Base-by-base conservation (phyloP, 495 filamentous ascomycete species). In the Trichoderma virens region DNA sequence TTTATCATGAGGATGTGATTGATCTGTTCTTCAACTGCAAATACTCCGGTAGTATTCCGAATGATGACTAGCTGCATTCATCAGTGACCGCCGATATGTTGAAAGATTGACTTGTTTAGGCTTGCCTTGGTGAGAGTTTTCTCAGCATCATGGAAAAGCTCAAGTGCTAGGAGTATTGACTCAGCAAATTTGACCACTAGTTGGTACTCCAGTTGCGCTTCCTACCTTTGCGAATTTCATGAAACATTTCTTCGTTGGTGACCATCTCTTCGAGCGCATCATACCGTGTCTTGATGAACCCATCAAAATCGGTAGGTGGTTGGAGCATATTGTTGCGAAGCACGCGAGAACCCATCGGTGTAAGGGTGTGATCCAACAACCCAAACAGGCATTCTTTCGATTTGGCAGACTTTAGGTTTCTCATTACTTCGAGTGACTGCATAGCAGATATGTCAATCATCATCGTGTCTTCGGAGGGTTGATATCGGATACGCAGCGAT, bases 391-490 rank as follows among this genome's bases (percentile, higher is more conserved):
- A 93, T 60, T 87, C 85, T 62, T 84, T 90, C 0, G 86, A 95
- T 67, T 86, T 90, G 16, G 81, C 71, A 72, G 86, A 85, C 56
- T 89, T 88, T 2, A 92, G 72, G 67, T 97, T 98, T 72, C 97
- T 91, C 8, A 98, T 88, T 27, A 98, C 79, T 73, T 98, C 94
- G 16, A 98, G 79, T 11, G 89, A 90, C 16, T 85, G 81, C 38
- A 96, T 89, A 2, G 95, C 94, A 13, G 89, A 86, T 1, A 92
- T 80, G 71, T 97, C 94, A 66, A 97, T 92, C 76, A 93, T 89
- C 94, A 98, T 96, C 0, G 91, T 88, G 23, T 92, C 90, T 70
- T 96, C 89, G 1, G 92, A 92, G n/a, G 90, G 87, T 70, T 90
- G 86, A 67, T 93, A 96, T 67, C 86, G 88, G 70, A 97, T 88